Conservation (phyloP, 1,284 basidiomycete species). For the Malassezia restricta region DNA sequence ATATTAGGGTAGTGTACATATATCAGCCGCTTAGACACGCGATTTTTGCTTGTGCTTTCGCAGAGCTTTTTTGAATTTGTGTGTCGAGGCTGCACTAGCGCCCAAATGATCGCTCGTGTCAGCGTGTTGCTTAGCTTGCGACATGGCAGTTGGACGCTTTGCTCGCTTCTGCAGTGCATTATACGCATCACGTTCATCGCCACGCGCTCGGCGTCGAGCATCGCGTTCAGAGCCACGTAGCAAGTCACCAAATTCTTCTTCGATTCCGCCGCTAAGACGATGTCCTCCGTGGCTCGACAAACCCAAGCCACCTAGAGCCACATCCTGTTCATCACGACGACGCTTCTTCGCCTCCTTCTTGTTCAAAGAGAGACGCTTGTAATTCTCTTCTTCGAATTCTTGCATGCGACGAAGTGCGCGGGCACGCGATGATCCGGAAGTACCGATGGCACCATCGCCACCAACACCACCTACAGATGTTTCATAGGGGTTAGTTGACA, state of each 20-base stretch:
- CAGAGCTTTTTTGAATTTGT: slow-evolving; percentile 11
- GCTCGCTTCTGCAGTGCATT: slow-evolving; percentile 2
- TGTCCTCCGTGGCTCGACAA: slow-evolving; percentile 18
- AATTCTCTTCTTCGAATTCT: slow-evolving; percentile 91
- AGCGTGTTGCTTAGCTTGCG: background rate
- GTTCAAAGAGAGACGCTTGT: slow-evolving; percentile 78
- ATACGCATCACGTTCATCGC: slow-evolving; percentile 5
- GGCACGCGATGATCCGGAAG: slow-evolving; percentile 53
- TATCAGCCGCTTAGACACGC: background rate
- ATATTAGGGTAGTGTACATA: background rate
- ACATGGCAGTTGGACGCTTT: slow-evolving; percentile 1
- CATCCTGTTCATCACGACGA: slow-evolving; percentile 73
- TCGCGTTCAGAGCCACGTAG: slow-evolving; percentile 18
- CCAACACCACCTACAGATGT: slow-evolving; percentile 35
- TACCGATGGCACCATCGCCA: slow-evolving; percentile 22
- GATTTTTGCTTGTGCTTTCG: slow-evolving; percentile 6
- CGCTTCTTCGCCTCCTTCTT: slow-evolving; percentile 73
- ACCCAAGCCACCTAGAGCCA: slow-evolving; percentile 62
- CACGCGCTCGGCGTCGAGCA: slow-evolving; percentile 15
- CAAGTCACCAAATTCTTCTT: slow-evolving; percentile 44
- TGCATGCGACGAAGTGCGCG: slow-evolving; percentile 67
- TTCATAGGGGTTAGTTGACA: slow-evolving; percentile 42
- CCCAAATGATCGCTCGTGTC: background rate
- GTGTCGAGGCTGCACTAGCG: slow-evolving; percentile 3
- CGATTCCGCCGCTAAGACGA: slow-evolving; percentile 39